Conservation (phyloP, 1,284 basidiomycete species). For the Fomitiporia mediterranea region DNA sequence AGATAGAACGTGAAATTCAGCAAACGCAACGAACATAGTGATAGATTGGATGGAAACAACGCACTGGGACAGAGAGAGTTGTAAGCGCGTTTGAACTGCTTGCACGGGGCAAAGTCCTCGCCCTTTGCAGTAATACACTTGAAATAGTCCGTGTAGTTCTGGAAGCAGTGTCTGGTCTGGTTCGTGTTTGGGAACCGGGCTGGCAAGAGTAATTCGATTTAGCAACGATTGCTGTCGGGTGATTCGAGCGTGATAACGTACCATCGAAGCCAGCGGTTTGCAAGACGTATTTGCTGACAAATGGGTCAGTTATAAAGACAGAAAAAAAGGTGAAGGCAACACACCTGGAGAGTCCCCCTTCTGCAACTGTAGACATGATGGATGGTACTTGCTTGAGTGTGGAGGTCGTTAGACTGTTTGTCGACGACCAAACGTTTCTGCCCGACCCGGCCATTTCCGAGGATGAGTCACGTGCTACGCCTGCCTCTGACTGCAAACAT, state of each 20-base stretch:
- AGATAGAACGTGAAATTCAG: conserved; percentile 14
- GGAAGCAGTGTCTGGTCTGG: conserved; percentile 94
- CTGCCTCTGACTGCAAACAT: neutral
- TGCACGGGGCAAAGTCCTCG: conserved; percentile 96
- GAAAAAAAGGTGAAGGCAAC: conserved; percentile 13
- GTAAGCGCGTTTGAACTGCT: conserved; percentile 97
- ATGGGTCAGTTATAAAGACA: conserved; percentile 12
- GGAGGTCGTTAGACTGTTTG: neutral
- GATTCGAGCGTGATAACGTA: conserved; percentile 31
- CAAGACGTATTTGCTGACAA: conserved; percentile 70
- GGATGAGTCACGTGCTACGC: neutral
- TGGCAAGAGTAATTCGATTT: conserved; percentile 26
- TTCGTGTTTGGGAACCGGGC: conserved; percentile 96
- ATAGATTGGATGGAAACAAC: conserved; percentile 40
- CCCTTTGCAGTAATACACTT: conserved; percentile 97
- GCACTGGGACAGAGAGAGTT: conserved; percentile 96
- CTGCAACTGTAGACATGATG: conserved; percentile 57
- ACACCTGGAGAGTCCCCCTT: conserved; percentile 48
- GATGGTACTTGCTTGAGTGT: conserved; percentile 14
- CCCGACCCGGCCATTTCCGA: conserved; percentile 3
- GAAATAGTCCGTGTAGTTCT: conserved; percentile 97
- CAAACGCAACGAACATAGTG: conserved; percentile 1
- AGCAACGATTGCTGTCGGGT: neutral
- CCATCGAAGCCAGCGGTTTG: conserved; percentile 87
- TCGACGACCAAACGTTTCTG: conserved; percentile 9